These are phyloP conservation scores for Hypoxylon sp. DNA, from an alignment of 2,329 filamentous ascomycete species.

Conservation along the genomic window DNA sequence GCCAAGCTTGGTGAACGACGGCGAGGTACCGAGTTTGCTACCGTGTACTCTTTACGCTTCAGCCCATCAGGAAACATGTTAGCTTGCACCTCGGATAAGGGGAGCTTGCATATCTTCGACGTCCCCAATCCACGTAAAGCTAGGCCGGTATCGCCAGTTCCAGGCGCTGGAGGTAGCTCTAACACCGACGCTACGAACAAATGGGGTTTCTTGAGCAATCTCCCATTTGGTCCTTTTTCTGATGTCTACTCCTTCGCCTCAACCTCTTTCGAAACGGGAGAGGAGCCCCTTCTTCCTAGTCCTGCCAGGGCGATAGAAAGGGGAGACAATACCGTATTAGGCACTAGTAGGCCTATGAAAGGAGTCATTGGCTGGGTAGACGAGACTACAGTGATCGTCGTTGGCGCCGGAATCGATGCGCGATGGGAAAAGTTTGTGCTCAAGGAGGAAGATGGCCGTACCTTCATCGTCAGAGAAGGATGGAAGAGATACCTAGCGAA, in stretches of 20 bases:
- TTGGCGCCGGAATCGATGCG: slow-evolving; percentile 83
- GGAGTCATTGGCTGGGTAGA: slow-evolving; percentile 87
- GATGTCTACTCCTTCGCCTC: slow-evolving; percentile 90
- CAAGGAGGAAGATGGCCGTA: slow-evolving; percentile 75
- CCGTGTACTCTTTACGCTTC: slow-evolving; percentile 88
- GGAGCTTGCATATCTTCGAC: slow-evolving; percentile 94
- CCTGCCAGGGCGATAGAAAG: slow-evolving; percentile 21
- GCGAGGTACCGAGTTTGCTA: slow-evolving; percentile 87
- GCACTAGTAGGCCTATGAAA: slow-evolving; percentile 74
- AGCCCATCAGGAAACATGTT: slow-evolving; percentile 83
- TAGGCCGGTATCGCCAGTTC: slow-evolving; percentile 36
- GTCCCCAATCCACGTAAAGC: slow-evolving; percentile 69
- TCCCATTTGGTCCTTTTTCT: slow-evolving; percentile 90
- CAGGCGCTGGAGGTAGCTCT: slow-evolving; percentile 38
- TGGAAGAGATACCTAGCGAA: slow-evolving; percentile 81
- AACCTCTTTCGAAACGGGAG: slow-evolving; percentile 83
- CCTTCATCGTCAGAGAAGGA: slow-evolving; percentile 76
- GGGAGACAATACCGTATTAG: slow-evolving; percentile 57
- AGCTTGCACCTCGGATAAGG: slow-evolving; percentile 96
- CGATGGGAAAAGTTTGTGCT: slow-evolving; percentile 90
- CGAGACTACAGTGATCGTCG: slow-evolving; percentile 78
- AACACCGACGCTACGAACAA: slow-evolving; percentile 73
- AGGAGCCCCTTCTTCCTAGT: slow-evolving; percentile 70
- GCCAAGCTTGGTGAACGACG: slow-evolving; percentile 86
- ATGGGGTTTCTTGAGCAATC: slow-evolving; percentile 86